Conservation (phyloP, 306 rosid genomes). For the Senna tora region DNA sequence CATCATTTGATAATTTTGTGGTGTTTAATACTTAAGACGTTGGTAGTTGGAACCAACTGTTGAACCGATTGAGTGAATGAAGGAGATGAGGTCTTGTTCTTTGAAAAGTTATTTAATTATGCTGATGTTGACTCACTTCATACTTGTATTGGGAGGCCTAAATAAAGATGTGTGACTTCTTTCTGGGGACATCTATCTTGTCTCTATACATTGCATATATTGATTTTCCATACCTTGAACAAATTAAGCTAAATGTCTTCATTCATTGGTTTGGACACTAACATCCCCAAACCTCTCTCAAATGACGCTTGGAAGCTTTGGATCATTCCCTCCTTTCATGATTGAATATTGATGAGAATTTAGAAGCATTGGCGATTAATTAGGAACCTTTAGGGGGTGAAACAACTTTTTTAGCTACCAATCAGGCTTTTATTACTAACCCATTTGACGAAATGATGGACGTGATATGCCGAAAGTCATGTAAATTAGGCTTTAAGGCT, state of each 20-base stretch:
- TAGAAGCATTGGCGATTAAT: background rate
- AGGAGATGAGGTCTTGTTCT: background rate
- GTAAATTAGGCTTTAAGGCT: background rate
- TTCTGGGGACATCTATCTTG: constrained; percentile 2
- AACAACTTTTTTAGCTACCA: constrained; percentile 1
- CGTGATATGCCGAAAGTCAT: background rate
- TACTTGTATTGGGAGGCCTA: background rate
- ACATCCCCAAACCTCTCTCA: background rate
- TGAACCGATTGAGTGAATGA: background rate
- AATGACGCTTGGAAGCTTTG: too few relatives aligned
- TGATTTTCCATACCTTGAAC: constrained; percentile 1
- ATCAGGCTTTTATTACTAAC: constrained; percentile 8
- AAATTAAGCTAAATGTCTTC: constrained; percentile 2
- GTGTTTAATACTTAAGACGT: too few relatives aligned
- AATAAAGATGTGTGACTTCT: background rate
- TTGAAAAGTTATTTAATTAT: background rate
- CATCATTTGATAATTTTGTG: too few relatives aligned
- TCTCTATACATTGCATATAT: background rate
- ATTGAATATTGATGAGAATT: too few relatives aligned
- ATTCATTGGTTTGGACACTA: background rate
- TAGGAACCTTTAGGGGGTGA: constrained; percentile 6
- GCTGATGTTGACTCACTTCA: constrained; percentile 14
- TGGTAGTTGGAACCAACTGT: too few relatives aligned
- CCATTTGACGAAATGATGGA: background rate
- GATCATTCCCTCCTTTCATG: too few relatives aligned